Evolutionary conservation across 2,329 filamentous ascomycete species (phyloP).

Genomic region (Alternaria sp.): DNA sequence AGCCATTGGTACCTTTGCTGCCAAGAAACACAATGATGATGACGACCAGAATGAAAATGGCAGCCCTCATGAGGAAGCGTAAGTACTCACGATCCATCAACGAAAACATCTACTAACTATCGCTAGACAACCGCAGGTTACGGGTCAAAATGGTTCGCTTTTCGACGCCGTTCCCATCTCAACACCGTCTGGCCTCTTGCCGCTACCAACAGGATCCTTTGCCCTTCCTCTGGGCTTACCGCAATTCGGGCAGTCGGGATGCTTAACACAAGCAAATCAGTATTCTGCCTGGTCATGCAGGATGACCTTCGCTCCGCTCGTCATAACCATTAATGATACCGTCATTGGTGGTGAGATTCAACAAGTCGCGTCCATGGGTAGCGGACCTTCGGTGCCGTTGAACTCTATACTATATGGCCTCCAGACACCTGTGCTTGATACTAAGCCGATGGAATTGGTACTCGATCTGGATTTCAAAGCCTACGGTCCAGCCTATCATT

Average conservation of each 20-base stretch:
- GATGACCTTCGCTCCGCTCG: constrained; percentile 43
- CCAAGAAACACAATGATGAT: constrained; percentile 44
- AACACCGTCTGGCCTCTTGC: constrained; percentile 52
- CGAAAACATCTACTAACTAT: constrained; percentile 19
- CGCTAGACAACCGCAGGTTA: constrained; percentile 52
- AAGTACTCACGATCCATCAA: constrained; percentile 17
- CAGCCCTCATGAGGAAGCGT: constrained; percentile 36
- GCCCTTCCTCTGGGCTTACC: constrained; percentile 55
- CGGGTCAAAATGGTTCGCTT: constrained; percentile 53
- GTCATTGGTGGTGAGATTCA: constrained; percentile 5
- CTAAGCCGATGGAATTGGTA: constrained; percentile 61
- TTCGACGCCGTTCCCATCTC: constrained; percentile 60
- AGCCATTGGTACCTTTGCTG: constrained; percentile 61
- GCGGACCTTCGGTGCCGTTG: constrained; percentile 44
- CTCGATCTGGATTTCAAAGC: constrained; percentile 62
- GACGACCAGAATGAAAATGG: constrained; percentile 17
- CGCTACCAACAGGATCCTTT: constrained; percentile 59
- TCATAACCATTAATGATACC: constrained; percentile 37
- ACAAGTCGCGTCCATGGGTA: constrained; percentile 30
- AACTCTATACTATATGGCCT: constrained; percentile 64
- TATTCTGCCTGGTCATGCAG: constrained; percentile 60
- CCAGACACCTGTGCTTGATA: constrained; percentile 61
- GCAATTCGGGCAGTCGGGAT: constrained; percentile 41
- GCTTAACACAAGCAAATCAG: constrained; percentile 55
- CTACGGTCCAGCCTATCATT: constrained; percentile 69